A percentile compares a stretch with the other conserved stretches of the same genome.
Conservation (phyloP, 352 stramenopile species). For the Globisporangium nagaii region DNA sequence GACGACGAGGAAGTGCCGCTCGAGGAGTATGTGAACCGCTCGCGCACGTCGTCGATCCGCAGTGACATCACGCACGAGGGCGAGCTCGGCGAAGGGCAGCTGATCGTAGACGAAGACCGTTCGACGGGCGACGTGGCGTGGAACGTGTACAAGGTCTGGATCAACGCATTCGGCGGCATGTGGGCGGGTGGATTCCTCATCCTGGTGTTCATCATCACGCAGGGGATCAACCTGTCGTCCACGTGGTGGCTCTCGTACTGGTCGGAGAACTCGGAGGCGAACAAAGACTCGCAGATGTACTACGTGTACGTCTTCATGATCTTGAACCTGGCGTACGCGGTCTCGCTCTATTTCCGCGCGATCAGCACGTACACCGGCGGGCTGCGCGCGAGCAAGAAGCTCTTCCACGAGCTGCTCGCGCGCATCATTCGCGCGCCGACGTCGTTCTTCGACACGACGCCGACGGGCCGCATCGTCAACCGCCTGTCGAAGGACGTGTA, state of each 20-base stretch:
- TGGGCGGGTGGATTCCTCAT: conserved; percentile 37
- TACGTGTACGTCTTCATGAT: conserved; percentile 84
- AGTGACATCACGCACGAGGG: conserved; percentile 47
- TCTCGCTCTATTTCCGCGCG: conserved; percentile 61
- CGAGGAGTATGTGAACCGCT: conserved; percentile 38
- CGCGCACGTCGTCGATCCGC: conserved; percentile 43
- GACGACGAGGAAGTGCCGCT: conserved; percentile 21
- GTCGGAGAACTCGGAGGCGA: conserved; percentile 44
- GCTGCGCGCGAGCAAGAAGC: conserved; percentile 41
- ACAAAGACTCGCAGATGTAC: conserved; percentile 51
- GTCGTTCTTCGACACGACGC: conserved; percentile 83
- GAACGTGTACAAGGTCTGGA: conserved; percentile 66
- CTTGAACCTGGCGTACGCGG: conserved; percentile 52
- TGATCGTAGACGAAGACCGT: conserved; percentile 71
- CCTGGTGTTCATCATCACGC: conserved; percentile 34
- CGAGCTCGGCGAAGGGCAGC: conserved; percentile 25
- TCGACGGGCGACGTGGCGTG: conserved; percentile 51
- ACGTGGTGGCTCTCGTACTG: conserved; percentile 91
- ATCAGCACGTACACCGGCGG: conserved; percentile 51
- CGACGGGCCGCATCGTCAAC: conserved; percentile 73
- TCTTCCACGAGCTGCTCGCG: conserved; percentile 77
- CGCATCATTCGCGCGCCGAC: conserved; percentile 84
- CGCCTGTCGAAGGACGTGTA: conserved; percentile 76
- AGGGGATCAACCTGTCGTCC: conserved; percentile 51
- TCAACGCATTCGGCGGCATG: conserved; percentile 57